phyloP scores from a whole-genome alignment of 352 stramenopile species.

The Thalassiosira ordinaria region DNA sequence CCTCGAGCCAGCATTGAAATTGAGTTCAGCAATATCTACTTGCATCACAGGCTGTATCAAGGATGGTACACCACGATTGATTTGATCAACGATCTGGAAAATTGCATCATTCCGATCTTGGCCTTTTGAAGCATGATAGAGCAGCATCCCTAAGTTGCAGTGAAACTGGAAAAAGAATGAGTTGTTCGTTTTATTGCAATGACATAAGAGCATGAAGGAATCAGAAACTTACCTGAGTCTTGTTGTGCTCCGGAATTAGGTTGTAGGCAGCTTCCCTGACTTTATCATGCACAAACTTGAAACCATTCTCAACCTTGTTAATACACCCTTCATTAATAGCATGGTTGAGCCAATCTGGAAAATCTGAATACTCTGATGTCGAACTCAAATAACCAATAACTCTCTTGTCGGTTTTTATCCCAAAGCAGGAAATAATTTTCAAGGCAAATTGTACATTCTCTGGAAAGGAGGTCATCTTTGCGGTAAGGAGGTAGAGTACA shows the following conservation, averaged over 20 bases:
- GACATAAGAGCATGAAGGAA: neutral
- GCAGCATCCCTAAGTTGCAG: constrained; percentile 34
- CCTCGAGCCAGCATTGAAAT: constrained; percentile 23
- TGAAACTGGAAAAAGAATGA: constrained; percentile 34
- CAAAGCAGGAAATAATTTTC: constrained; percentile 51
- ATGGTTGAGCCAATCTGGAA: constrained; percentile 24
- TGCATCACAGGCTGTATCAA: constrained; percentile 1
- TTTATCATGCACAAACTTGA: constrained; percentile 60
- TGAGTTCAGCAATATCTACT: constrained; percentile 35
- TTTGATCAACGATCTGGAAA: constrained; percentile 42
- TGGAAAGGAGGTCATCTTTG: constrained; percentile 41
- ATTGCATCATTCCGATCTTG: constrained; percentile 11
- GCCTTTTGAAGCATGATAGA: constrained; percentile 24
- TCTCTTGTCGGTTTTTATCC: constrained; percentile 21
- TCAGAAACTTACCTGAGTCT: constrained; percentile 14
- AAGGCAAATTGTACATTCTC: constrained; percentile 27
- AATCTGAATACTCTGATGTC: constrained; percentile 12
- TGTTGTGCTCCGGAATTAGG: constrained; percentile 34
- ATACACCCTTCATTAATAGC: constrained; percentile 30
- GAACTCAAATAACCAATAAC: constrained; percentile 37
- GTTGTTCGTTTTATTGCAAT: neutral
- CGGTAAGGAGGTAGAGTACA: constrained; percentile 40
- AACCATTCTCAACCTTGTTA: constrained; percentile 11
- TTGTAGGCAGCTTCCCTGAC: constrained; percentile 51
- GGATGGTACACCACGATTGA: constrained; percentile 34